Evolutionary conservation across 2,329 filamentous ascomycete species (phyloP).

Genomic region (Septoria linicola): DNA sequence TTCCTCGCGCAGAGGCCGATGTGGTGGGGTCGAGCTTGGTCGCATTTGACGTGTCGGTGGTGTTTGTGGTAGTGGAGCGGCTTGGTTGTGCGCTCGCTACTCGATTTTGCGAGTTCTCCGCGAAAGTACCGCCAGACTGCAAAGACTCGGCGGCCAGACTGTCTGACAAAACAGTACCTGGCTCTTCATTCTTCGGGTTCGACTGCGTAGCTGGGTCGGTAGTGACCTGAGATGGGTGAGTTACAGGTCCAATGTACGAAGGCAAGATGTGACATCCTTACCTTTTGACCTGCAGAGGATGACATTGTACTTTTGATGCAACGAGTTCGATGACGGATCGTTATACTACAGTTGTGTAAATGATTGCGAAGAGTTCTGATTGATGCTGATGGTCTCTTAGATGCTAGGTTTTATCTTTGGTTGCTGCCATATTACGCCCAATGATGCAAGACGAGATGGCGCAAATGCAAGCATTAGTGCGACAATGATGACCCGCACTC

Average conservation of each 20-base stretch:
- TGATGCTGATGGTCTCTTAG: not conserved
- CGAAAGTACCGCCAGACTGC: slow-evolving; percentile 59
- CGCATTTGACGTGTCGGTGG: slow-evolving; percentile 55
- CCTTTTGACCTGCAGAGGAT: slow-evolving; percentile 16
- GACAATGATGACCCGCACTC: no score
- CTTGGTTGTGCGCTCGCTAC: slow-evolving; percentile 52
- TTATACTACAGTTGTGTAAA: no score
- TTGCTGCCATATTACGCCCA: no score
- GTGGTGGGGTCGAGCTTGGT: slow-evolving; percentile 51
- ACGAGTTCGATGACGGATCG: not conserved
- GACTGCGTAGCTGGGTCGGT: slow-evolving; percentile 50
- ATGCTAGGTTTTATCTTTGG: no score
- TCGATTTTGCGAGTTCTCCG: slow-evolving; percentile 57
- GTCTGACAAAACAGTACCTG: slow-evolving; percentile 64
- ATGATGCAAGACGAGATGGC: no score
- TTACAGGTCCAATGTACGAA: not conserved
- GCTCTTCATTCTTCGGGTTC: slow-evolving; percentile 59
- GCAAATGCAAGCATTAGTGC: no score
- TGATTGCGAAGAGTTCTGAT: not conserved
- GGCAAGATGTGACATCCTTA: not conserved
- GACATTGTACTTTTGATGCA: slow-evolving; percentile 8
- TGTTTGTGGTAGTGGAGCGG: slow-evolving; percentile 56
- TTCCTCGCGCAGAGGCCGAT: slow-evolving; percentile 40
- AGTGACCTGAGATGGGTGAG: slow-evolving; percentile 7
- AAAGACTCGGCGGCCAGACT: slow-evolving; percentile 76